Percentiles rank a stretch among this genome's conserved stretches.
phyloP scores from a whole-genome alignment of 2,329 filamentous ascomycete genomes.

The Fusarium sp. region DNA sequence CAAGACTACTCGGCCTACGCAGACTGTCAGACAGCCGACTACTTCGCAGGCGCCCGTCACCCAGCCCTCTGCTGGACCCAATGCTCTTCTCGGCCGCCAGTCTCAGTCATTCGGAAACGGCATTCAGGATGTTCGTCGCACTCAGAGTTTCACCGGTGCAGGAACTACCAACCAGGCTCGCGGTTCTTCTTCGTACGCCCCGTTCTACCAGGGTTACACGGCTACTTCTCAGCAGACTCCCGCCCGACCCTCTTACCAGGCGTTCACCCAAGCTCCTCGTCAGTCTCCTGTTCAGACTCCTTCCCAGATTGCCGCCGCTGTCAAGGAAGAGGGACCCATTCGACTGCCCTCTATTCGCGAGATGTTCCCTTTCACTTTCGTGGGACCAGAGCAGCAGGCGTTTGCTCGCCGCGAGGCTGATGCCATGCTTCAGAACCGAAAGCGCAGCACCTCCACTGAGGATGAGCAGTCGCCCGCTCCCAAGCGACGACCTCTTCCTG shows the following conservation, averaged over 20 bases:
- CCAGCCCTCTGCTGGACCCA: not conserved
- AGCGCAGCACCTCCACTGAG: slow-evolving; percentile 7
- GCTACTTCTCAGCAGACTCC: not conserved
- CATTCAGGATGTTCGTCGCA: not conserved
- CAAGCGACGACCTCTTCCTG: slow-evolving; percentile 29
- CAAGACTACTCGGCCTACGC: not conserved
- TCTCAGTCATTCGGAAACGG: not conserved
- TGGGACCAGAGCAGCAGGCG: not conserved
- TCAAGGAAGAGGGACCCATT: not conserved
- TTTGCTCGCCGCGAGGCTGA: not conserved
- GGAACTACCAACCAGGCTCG: not conserved
- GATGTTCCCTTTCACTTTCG: slow-evolving; percentile 18
- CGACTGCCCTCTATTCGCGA: slow-evolving; percentile 27
- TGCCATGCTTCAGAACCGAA: not conserved
- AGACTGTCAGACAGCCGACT: not conserved
- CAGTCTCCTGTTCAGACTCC: not conserved
- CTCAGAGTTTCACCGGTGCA: not conserved
- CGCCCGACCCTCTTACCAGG: not conserved
- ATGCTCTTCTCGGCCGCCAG: not conserved
- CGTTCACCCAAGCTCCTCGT: not conserved
- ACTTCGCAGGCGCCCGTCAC: not conserved
- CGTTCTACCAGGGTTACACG: not conserved
- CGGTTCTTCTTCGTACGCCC: not conserved
- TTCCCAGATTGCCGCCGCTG: not conserved
- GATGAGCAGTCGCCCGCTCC: not conserved